Percentiles rank a stretch among this genome's conserved stretches.
phyloP scores from a whole-genome alignment of 2,329 filamentous ascomycete species.

The Fusarium pseudonygamai region DNA sequence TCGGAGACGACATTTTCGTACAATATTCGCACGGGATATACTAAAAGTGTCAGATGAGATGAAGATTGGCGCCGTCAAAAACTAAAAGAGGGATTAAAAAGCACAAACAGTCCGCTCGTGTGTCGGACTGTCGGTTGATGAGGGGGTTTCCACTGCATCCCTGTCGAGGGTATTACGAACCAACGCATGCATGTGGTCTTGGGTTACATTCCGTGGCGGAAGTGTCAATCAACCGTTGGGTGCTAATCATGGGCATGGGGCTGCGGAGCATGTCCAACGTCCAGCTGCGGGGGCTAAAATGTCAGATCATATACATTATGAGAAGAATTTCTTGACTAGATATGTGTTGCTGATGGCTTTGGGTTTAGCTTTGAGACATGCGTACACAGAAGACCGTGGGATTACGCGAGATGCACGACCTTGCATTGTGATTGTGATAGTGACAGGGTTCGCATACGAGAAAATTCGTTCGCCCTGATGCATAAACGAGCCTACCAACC shows the following conservation, averaged over 20 bases:
- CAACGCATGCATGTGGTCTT: not conserved
- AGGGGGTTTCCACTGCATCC: not conserved
- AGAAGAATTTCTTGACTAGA: accelerated
- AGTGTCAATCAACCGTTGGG: not conserved
- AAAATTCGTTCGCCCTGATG: not conserved
- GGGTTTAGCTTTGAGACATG: not conserved
- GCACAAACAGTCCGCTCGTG: not conserved
- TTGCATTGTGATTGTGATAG: not conserved
- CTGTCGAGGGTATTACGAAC: not conserved
- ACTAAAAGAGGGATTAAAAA: not conserved
- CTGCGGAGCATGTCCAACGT: not conserved
- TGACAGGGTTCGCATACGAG: not conserved
- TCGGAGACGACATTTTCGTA: constrained; percentile 17
- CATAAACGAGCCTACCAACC: not conserved
- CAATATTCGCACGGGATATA: not conserved
- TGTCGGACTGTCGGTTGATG: not conserved
- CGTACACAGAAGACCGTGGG: not conserved
- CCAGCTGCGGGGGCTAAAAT: not conserved
- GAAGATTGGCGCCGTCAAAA: not conserved
- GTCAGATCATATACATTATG: not conserved
- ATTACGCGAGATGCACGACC: not conserved
- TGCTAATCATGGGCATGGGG: not conserved
- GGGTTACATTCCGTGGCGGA: not conserved
- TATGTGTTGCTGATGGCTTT: not conserved
- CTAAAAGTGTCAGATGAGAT: not conserved